Conservation (phyloP, 208 protist genomes). For the Blechomonas ayalai region DNA sequence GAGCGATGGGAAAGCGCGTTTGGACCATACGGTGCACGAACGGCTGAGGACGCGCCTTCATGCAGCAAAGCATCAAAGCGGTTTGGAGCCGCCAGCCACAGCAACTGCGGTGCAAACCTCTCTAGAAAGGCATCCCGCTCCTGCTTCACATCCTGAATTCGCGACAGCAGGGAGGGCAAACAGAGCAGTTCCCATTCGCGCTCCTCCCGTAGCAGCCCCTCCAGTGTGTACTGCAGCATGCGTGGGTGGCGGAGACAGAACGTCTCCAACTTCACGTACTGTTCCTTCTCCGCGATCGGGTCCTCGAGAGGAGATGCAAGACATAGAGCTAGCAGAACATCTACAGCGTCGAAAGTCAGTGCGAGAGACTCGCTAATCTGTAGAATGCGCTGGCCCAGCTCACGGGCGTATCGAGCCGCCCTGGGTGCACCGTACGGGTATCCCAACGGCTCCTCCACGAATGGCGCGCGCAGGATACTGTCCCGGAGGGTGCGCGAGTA, state of each 20-base stretch:
- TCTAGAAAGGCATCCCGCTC: slow-evolving; percentile 51
- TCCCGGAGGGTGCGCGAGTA: slow-evolving; percentile 27
- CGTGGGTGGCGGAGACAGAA: slow-evolving; percentile 44
- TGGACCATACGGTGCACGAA: slow-evolving; percentile 43
- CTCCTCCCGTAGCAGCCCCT: slow-evolving; percentile 28
- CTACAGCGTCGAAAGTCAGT: slow-evolving; percentile 44
- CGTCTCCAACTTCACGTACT: slow-evolving; percentile 34
- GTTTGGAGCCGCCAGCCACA: slow-evolving; percentile 54
- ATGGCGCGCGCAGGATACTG: slow-evolving; percentile 59
- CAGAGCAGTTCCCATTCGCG: slow-evolving; percentile 74
- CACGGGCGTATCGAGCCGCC: too few species aligned
- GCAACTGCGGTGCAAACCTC: slow-evolving; percentile 55
- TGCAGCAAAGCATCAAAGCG: slow-evolving; percentile 45
- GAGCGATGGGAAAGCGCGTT: slow-evolving; percentile 36
- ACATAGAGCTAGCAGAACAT: slow-evolving; percentile 46
- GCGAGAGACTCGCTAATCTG: slow-evolving; percentile 44
- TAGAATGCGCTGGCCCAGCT: slow-evolving; percentile 31
- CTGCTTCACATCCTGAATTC: slow-evolving; percentile 10
- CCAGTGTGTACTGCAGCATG: slow-evolving; percentile 40
- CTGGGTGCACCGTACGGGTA: slow-evolving; percentile 67
- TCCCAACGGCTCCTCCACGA: slow-evolving; percentile 42
- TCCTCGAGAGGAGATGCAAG: slow-evolving; percentile 45
- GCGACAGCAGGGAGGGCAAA: slow-evolving; percentile 54
- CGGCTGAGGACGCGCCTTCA: slow-evolving; percentile 22
- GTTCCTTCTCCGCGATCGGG: slow-evolving; percentile 18